Conservation (phyloP, 306 rosid species). For the Dryas octopetala region DNA sequence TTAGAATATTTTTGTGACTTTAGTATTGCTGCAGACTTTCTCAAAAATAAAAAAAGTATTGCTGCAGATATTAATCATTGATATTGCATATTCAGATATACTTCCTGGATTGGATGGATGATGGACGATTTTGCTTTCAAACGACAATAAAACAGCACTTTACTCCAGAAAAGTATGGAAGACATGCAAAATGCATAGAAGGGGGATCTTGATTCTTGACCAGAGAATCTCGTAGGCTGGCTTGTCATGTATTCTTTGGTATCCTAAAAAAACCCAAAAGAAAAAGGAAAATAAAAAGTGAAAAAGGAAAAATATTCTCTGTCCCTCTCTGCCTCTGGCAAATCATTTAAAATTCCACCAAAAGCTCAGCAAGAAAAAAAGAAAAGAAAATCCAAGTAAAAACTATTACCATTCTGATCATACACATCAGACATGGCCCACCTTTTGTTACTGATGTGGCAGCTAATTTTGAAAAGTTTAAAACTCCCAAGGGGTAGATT, state of each 20-base stretch:
- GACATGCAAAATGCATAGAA: not conserved
- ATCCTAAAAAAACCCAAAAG: not conserved
- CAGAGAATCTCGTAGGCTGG: not conserved
- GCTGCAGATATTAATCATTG: too few relatives aligned
- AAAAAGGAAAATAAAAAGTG: not conserved
- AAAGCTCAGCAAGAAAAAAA: not conserved
- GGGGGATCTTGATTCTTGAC: not conserved
- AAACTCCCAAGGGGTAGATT: not conserved
- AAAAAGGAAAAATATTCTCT: not conserved
- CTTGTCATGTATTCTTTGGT: not conserved
- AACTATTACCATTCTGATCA: not conserved
- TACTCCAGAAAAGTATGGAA: not conserved
- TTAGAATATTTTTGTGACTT: too few relatives aligned
- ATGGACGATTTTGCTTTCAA: too few relatives aligned
- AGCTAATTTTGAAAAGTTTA: not conserved
- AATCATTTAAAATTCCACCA: not conserved
- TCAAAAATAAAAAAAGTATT: too few relatives aligned
- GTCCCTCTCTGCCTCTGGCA: not conserved
- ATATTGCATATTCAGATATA: too few relatives aligned
- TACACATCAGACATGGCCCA: not conserved
- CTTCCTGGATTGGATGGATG: too few relatives aligned
- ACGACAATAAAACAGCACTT: too few relatives aligned
- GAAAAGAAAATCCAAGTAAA: not conserved
- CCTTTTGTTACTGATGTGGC: not conserved
- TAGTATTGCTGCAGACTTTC: too few relatives aligned